Conservation (phyloP, 305 asterid genomes). For the Rubia tinctorum region DNA sequence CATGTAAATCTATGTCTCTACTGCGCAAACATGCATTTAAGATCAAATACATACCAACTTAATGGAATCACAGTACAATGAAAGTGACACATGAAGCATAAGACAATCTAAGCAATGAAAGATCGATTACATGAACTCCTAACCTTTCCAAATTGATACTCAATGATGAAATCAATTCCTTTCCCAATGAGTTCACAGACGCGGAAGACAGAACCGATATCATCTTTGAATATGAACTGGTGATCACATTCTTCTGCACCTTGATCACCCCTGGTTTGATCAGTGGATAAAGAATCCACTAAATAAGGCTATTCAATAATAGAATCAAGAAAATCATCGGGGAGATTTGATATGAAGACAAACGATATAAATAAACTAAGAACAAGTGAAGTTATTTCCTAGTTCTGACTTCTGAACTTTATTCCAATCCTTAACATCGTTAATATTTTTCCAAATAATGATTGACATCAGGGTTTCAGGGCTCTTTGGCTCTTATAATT, state of each 20-base stretch:
- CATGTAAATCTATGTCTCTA: background rate
- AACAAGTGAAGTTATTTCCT: background rate
- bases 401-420: background rate
- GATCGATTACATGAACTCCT: background rate
- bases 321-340: background rate
- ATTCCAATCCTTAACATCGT: background rate
- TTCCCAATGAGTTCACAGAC: constrained; percentile 29
- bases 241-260: constrained; percentile 27
- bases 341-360: background rate
- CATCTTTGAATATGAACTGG: constrained; percentile 29
- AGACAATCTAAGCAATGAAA: background rate
- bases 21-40: background rate
- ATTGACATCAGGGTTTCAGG: background rate
- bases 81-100: background rate
- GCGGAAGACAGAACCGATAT: constrained; percentile 32
- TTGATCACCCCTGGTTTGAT: background rate
- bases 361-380: background rate
- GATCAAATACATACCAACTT: background rate
- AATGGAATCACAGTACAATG: background rate
- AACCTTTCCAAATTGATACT: constrained; percentile 27
- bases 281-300: constrained; percentile 11
- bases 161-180: constrained; percentile 22
- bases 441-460: no score
- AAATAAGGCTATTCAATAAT: constrained; percentile 18
- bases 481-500: background rate